These are phyloP conservation scores for Tephrocybe rancida DNA, from an alignment of 768 basidiomycete species.

Conservation along the genomic window DNA sequence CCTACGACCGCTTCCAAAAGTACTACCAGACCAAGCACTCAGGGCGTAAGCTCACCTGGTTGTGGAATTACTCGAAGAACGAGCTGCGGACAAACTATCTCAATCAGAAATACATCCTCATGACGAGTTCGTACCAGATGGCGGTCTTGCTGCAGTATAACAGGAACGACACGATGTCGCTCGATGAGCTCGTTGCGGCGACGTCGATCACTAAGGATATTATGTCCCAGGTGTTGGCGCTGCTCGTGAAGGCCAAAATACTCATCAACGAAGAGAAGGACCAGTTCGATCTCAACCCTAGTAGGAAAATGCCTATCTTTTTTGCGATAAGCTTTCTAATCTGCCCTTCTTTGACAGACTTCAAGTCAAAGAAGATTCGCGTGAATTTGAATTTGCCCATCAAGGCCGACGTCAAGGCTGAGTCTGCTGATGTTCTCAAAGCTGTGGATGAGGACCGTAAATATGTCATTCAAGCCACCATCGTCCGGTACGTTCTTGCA, in stretches of 20 bases:
- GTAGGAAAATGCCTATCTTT: slow-evolving; percentile 28
- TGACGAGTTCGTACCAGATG: slow-evolving; percentile 97
- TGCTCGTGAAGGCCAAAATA: slow-evolving; percentile 88
- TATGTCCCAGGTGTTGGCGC: slow-evolving; percentile 69
- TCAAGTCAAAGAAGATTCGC: slow-evolving; percentile 96
- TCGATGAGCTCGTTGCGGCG: slow-evolving; percentile 78
- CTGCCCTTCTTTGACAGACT: slow-evolving; percentile 52
- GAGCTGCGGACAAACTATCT: slow-evolving; percentile 94
- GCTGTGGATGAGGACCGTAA: slow-evolving; percentile 98
- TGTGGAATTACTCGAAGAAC: slow-evolving; percentile 99
- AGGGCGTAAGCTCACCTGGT: slow-evolving; percentile 95
- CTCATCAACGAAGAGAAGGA: slow-evolving; percentile 87
- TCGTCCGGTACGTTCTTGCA: slow-evolving; percentile 63
- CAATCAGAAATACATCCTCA: slow-evolving; percentile 94
- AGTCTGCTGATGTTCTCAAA: slow-evolving; percentile 89
- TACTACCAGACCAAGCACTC: slow-evolving; percentile 96
- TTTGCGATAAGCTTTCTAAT: slow-evolving; percentile 4
- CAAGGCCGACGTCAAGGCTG: slow-evolving; percentile 94
- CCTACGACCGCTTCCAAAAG: slow-evolving; percentile 90
- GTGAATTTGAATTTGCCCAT: slow-evolving; percentile 92
- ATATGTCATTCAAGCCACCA: slow-evolving; percentile 95
- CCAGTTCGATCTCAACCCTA: slow-evolving; percentile 90
- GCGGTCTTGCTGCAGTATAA: slow-evolving; percentile 97
- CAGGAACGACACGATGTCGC: slow-evolving; percentile 82
- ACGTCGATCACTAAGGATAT: slow-evolving; percentile 84